Evolutionary conservation across 2,329 filamentous ascomycete species (phyloP).

Genomic region (Arthrobotrys musiformis): DNA sequence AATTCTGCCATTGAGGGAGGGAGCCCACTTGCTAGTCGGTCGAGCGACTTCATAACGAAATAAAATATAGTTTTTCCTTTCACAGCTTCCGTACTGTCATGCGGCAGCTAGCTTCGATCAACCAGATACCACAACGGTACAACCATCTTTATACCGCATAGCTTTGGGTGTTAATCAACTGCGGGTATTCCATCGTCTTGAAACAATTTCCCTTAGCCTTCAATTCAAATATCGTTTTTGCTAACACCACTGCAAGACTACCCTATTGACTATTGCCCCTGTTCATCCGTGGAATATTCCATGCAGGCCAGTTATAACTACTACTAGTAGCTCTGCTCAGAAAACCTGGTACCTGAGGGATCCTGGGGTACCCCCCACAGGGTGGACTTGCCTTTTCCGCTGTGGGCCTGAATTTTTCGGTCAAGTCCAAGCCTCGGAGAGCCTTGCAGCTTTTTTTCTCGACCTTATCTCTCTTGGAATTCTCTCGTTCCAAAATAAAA

Average conservation of each 20-base stretch:
- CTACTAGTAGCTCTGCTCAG: no score
- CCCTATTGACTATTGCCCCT: conserved; percentile 24
- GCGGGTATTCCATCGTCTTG: conserved; percentile 31
- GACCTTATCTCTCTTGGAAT: conserved; percentile 16
- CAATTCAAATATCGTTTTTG: conserved; percentile 26
- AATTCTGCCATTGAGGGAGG: conserved; percentile 8
- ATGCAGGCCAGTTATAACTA: conserved; percentile 50
- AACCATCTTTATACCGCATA: conserved; percentile 44
- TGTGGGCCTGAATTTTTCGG: conserved; percentile 42
- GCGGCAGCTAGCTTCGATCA: conserved; percentile 37
- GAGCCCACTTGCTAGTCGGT: conserved; percentile 28
- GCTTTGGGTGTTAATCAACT: conserved; percentile 17
- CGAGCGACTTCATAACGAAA: conserved; percentile 1
- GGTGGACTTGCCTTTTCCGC: conserved; percentile 52
- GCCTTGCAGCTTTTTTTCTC: conserved; percentile 14
- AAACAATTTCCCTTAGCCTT: conserved; percentile 47
- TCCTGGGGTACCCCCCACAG: conserved; percentile 50
- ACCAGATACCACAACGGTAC: conserved; percentile 44
- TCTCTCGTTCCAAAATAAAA: conserved; percentile 15
- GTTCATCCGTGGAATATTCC: conserved; percentile 49
- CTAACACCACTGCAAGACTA: no score
- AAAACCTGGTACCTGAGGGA: conserved; percentile 54
- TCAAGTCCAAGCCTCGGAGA: conserved; percentile 10
- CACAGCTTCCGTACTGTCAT: conserved; percentile 27
- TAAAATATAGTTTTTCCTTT: conserved; percentile 14